Conservation (phyloP, 805 yeast species). For the Candida ortonii region DNA sequence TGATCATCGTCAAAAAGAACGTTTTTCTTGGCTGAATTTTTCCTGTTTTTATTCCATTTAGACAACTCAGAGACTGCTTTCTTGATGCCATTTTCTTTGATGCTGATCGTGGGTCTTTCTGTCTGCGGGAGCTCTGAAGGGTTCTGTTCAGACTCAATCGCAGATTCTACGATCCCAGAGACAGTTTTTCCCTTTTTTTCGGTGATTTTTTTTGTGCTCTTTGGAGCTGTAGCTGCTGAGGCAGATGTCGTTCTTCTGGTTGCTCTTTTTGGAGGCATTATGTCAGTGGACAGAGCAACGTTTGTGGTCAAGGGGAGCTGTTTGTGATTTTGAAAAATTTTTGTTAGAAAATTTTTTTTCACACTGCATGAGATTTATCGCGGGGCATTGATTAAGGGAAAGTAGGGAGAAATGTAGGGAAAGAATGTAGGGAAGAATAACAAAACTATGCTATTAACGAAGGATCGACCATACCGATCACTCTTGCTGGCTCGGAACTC, state of each 20-base stretch:
- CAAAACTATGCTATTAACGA: too few species aligned
- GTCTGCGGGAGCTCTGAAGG: slow-evolving; percentile 26
- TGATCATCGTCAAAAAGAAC: slow-evolving; percentile 59
- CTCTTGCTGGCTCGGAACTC: too few species aligned
- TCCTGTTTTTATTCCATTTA: slow-evolving; percentile 47
- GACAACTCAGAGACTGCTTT: slow-evolving; percentile 65
- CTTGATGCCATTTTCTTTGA: slow-evolving; percentile 29
- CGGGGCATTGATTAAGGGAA: too few species aligned
- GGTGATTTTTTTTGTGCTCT: slow-evolving; percentile 3
- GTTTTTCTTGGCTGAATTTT: slow-evolving; percentile 33
- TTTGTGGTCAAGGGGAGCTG: too few species aligned
- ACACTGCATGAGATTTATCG: too few species aligned
- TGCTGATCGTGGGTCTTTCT: slow-evolving; percentile 29
- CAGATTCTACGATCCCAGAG: slow-evolving; percentile 9
- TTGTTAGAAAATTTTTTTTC: too few species aligned
- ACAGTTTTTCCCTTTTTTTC: slow-evolving; percentile 18
- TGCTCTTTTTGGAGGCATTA: slow-evolving; percentile 23
- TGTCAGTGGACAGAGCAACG: too few species aligned
- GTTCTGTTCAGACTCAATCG: slow-evolving; percentile 9
- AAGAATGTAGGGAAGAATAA: too few species aligned
- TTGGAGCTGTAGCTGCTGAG: slow-evolving; percentile 7
- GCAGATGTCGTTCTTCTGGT: slow-evolving; percentile 15
- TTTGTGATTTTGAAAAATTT: too few species aligned
- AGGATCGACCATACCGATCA: too few species aligned
- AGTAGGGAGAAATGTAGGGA: too few species aligned